Conservation (phyloP, 2,329 filamentous ascomycete genomes). For the Trichoderma semiorbis region DNA sequence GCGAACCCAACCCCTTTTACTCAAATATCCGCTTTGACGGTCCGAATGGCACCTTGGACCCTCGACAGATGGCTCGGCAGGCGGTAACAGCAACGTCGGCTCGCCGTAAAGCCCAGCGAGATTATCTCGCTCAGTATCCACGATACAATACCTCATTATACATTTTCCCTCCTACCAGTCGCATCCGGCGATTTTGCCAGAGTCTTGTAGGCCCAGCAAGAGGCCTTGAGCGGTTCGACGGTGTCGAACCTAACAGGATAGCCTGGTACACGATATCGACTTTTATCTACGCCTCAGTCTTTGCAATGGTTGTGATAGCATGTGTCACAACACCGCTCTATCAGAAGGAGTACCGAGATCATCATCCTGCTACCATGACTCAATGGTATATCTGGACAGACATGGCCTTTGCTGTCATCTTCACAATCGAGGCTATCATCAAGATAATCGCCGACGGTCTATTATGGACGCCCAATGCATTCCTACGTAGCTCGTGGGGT, state of each 20-base stretch:
- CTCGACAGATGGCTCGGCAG: constrained; percentile 83
- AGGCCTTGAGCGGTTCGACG: constrained; percentile 81
- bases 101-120: constrained; percentile 82
- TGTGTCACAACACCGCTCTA: constrained; percentile 94
- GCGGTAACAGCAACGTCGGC: constrained; percentile 79
- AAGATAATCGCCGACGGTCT: constrained; percentile 95
- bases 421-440: constrained; percentile 80
- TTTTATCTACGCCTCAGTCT: constrained; percentile 88
- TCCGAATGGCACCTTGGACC: constrained; percentile 75
- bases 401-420: constrained; percentile 81
- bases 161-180: constrained; percentile 76
- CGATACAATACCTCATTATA: constrained; percentile 91
- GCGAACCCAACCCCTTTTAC: constrained; percentile 94
- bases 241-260: constrained; percentile 80
- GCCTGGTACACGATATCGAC: constrained; percentile 93
- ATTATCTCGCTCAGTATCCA: constrained; percentile 83
- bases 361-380: constrained; percentile 53
- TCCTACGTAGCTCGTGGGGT: constrained; percentile 94
- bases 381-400: constrained; percentile 98
- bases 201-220: constrained; percentile 86
- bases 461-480: constrained; percentile 95
- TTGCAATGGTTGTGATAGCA: constrained; percentile 95
- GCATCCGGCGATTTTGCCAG: constrained; percentile 79
- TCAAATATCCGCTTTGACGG: constrained; percentile 67
- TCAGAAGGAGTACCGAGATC: constrained; percentile 78